Evolutionary conservation across 2,329 filamentous ascomycete species (phyloP).

Genomic region (Dactylellina drechsleri): DNA sequence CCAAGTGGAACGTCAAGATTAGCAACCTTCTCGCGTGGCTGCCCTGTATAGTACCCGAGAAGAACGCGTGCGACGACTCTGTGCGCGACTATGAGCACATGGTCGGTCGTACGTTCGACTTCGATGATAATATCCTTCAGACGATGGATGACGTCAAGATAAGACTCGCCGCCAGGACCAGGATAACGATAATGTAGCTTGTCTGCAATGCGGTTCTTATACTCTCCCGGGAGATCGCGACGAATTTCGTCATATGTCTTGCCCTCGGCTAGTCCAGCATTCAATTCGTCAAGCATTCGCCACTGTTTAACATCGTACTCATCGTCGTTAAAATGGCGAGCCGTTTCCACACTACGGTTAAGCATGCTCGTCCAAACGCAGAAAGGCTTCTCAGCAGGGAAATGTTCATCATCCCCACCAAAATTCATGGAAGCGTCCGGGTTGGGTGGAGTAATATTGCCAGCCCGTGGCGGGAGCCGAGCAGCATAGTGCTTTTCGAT

Average conservation of each 20-base stretch:
- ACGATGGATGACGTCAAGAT: constrained; percentile 95
- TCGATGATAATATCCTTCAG: constrained; percentile 95
- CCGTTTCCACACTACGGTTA: constrained; percentile 85
- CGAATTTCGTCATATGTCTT: constrained; percentile 94
- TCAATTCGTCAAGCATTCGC: constrained; percentile 97
- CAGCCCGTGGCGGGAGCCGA: constrained; percentile 87
- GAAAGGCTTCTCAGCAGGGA: constrained; percentile 83
- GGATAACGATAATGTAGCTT: constrained; percentile 98
- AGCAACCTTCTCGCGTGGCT: constrained; percentile 89
- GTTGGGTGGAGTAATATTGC: constrained; percentile 93
- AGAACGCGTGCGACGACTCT: constrained; percentile 91
- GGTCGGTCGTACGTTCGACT: constrained; percentile 95
- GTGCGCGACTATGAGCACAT: constrained; percentile 90
- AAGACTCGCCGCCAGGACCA: constrained; percentile 93
- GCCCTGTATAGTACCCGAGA: constrained; percentile 94
- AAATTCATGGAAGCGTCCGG: constrained; percentile 64
- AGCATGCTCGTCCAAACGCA: constrained; percentile 99
- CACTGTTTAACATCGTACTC: constrained; percentile 97
- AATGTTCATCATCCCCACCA: constrained; percentile 62
- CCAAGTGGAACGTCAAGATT: constrained; percentile 93
- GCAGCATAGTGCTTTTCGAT: constrained; percentile 58
- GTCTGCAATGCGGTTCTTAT: constrained; percentile 78
- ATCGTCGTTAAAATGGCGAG: constrained; percentile 91
- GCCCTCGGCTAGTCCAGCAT: constrained; percentile 91
- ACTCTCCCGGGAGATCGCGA: constrained; percentile 81